Base-by-base conservation (phyloP, 2,329 filamentous ascomycete species). In the Fragosphaeria purpurea region DNA sequence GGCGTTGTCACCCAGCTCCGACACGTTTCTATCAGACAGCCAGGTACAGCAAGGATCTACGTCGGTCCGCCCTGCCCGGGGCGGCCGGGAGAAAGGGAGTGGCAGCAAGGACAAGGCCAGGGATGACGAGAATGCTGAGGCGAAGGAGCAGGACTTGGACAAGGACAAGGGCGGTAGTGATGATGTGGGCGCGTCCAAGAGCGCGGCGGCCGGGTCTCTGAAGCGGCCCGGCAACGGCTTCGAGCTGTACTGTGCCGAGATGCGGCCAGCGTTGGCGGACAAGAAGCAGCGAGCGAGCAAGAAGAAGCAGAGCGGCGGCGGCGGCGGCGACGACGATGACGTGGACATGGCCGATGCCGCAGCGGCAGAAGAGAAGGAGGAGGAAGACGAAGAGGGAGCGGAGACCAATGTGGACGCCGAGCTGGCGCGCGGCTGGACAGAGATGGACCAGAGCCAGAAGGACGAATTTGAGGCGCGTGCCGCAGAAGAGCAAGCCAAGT, bases 231-330 rank as follows among this genome's bases (percentile, higher is more conserved):
- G 63, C 53, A 73, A 64, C 55, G 76, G 74, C 3, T 80, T 77
- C 57, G 75, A 79, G 54, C 63, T 80, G 12, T 81, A 75, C 64
- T 77, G 72, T 60, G 67, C 68, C 49, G 75, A 79, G 54, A 68
- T 62, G 53, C 71, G 75, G 44, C 66, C 70, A 4, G 55, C 63
- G 9, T 62, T 76, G 33, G 67, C 71, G 46, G 65, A 67, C 7
- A 70, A 76, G 61, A 61, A 67, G 54, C 71, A 72, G 60, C 22
- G 22, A 22, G 69, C 70, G 12, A 57, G 60, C 13, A 44, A 67
- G 11, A 59, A 61, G 46, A 50, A 46, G 10, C 50, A 54, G 44
- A 60, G 62, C 55, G 63, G 64, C 41, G 59, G 57, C 4, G 59
- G 58, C 4, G 62, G 62, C 48, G 60, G 62, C 44, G 65, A 46